Base-by-base conservation (phyloP, 2,329 filamentous ascomycete genomes). In the Ascochyta lentis region DNA sequence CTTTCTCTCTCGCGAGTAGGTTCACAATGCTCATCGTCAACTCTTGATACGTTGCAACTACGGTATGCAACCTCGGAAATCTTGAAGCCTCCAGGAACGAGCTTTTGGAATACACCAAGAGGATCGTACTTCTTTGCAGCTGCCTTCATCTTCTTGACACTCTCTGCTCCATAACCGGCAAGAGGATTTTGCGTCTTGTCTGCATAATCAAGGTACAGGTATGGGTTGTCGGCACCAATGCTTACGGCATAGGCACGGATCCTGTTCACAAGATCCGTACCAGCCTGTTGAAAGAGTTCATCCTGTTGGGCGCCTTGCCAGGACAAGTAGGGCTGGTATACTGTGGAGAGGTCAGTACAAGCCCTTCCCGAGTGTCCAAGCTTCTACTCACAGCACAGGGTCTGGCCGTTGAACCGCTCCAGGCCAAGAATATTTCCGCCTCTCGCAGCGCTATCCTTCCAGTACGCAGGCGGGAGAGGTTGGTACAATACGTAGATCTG, bases 341-440 rank as follows among this genome's bases (percentile, higher is more conserved):
- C 53, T 56, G 9, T 2, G 7, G 48, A 31, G 16, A 8, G 31
- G 19, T 51, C 13, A 50, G 44, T 34, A 31, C 15, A 9, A 22
- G 7, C 1, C 13, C 3, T 3, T 13, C 3, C 4, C 1, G 0
- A 26, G 19, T 3, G 6, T 3, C 10, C 12, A 10, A 2, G 19
- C 3, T 5, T 3, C 31, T 12, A 60, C 65, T 64, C 47, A 67
- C 67, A 26, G 40, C 66, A 65, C 23, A 64, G 15, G 6, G 31
- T 42, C 37, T 56, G 41, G 8, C 41, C 42, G 19, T 47, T 19
- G 31, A 68, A 68, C 3, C 64, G 64, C 27, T 68, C 65, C 10
- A 80, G 63, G 4, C 74, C 75, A 29, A 80, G 67, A 43, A 80
- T 71, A 58, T 78, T 78, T 37, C 76, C 77, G 49, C 79, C 76